Conservation (phyloP, 2,329 filamentous ascomycete species). For the Botrytis medusae region DNA sequence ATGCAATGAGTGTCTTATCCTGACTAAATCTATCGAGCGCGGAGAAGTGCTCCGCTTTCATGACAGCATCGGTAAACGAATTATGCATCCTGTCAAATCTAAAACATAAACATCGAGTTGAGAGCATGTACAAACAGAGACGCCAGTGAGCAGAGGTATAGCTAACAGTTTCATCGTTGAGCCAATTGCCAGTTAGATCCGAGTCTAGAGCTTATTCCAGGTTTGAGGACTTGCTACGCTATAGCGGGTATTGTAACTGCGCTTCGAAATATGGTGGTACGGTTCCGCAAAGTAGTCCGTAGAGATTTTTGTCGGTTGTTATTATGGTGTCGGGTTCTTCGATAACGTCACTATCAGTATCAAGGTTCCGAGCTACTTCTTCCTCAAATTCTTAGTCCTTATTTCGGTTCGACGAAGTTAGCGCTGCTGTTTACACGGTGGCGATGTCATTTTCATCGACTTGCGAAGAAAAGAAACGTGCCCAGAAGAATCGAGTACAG, state of each 20-base stretch:
- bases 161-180: background rate
- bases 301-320: background rate
- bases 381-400: background rate
- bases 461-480: too few relatives aligned
- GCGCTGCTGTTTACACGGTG: background rate
- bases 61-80: accelerated
- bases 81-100: background rate
- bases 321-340: background rate
- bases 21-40: background rate
- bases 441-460: too few relatives aligned
- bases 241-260: background rate
- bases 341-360: background rate
- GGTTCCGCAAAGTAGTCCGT: background rate
- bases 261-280: background rate
- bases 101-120: background rate
- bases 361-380: background rate
- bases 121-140: background rate
- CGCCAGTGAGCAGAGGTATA: background rate
- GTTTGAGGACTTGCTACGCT: background rate
- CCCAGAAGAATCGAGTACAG: too few relatives aligned
- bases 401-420: background rate
- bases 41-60: too few relatives aligned
- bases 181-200: background rate
- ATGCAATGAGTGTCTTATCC: background rate
- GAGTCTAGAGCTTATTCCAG: background rate